phyloP scores from a whole-genome alignment of 805 yeast species.

The Metschnikowia drakensbergensis region DNA sequence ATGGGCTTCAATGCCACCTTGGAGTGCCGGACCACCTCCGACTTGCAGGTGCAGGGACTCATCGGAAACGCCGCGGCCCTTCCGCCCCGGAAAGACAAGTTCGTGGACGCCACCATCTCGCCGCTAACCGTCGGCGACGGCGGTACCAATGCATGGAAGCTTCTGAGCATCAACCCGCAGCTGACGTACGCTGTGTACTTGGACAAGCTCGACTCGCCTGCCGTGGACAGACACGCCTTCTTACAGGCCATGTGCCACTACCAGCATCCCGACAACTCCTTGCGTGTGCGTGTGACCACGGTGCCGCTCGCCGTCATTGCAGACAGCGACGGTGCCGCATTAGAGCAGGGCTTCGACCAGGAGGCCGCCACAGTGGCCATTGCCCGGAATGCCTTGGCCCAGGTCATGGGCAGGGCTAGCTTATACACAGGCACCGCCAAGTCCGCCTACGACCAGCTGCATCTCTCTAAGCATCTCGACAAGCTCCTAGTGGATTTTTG shows the following conservation, averaged over 20 bases:
- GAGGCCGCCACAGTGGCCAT: slow-evolving; percentile 63
- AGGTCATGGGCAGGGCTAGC: slow-evolving; percentile 7
- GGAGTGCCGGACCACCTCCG: slow-evolving; percentile 50
- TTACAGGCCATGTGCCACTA: slow-evolving; percentile 58
- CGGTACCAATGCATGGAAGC: slow-evolving; percentile 56
- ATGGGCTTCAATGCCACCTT: slow-evolving; percentile 59
- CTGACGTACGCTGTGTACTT: slow-evolving; percentile 57
- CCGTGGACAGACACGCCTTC: slow-evolving; percentile 24
- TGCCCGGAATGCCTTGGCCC: slow-evolving; percentile 49
- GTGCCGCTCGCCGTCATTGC: slow-evolving; percentile 42
- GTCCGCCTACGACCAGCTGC: slow-evolving; percentile 21
- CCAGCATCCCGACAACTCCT: slow-evolving; percentile 57
- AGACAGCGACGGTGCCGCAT: slow-evolving; percentile 35
- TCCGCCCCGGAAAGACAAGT: slow-evolving; percentile 24
- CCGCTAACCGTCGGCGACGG: slow-evolving; percentile 44
- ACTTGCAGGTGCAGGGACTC: slow-evolving; percentile 53
- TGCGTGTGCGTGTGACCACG: slow-evolving; percentile 60
- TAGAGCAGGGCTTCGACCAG: slow-evolving; percentile 57
- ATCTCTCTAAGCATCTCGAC: slow-evolving; percentile 49
- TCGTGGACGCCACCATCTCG: slow-evolving; percentile 26
- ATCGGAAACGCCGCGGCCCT: slow-evolving; percentile 61
- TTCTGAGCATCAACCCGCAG: slow-evolving; percentile 52
- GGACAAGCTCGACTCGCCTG: slow-evolving; percentile 42
- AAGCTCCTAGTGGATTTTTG: slow-evolving; percentile 45
- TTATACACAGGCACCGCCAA: slow-evolving; percentile 9